These are phyloP conservation scores for Sporothrix pallida DNA, from an alignment of 2,329 filamentous ascomycete genomes.

Conservation along the genomic window DNA sequence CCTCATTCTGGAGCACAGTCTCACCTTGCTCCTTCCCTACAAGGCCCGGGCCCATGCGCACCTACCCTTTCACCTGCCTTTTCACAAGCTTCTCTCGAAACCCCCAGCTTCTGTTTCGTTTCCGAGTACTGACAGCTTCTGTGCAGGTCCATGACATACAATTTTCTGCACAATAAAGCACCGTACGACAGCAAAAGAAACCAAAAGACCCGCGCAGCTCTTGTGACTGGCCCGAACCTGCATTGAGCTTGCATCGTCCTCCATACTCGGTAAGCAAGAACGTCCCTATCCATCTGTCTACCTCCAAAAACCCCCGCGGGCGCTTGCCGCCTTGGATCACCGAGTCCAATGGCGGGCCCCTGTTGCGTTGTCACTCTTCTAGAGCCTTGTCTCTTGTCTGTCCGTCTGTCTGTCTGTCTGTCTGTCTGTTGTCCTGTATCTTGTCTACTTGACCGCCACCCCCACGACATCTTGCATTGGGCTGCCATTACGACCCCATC, in stretches of 20 bases:
- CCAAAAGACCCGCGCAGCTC: background rate
- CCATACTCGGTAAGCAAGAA: slow-evolving; percentile 26
- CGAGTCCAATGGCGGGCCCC: slow-evolving; percentile 13
- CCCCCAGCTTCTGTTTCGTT: slow-evolving; percentile 8
- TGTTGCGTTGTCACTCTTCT: background rate
- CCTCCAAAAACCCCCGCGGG: background rate
- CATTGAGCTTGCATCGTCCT: slow-evolving; percentile 21
- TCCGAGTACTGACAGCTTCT: slow-evolving; percentile 31
- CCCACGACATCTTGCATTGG: background rate
- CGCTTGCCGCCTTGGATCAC: slow-evolving; percentile 26
- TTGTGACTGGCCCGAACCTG: slow-evolving; percentile 19
- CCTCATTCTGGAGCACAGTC: background rate
- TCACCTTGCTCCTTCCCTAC: background rate
- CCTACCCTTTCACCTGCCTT: background rate
- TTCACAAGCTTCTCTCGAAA: background rate
- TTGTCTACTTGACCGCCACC: slow-evolving; percentile 9
- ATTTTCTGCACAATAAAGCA: background rate
- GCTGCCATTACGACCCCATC: slow-evolving; percentile 3
- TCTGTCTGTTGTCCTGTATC: background rate
- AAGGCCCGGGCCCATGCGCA: background rate
- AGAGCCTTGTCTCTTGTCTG: background rate
- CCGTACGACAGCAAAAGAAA: background rate
- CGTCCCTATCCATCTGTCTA: background rate
- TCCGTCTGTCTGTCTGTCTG: background rate
- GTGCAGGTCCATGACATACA: slow-evolving; percentile 2